Conservation (phyloP, 116 monocot species). For the Iris pallida region DNA sequence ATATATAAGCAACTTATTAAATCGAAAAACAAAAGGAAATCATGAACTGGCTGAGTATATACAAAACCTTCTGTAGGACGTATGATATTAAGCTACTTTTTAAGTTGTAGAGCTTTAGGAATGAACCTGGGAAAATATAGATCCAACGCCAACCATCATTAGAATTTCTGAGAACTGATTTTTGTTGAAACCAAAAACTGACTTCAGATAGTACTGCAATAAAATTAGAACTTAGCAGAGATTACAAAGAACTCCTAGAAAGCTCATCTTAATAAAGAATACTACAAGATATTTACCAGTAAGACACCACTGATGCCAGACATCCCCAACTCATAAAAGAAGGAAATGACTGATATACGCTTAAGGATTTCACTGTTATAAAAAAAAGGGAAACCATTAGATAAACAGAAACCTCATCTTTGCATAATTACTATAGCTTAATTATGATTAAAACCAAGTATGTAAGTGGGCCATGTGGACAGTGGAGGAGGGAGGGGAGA, state of each 20-base stretch:
- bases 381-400: background rate
- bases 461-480: too few relatives aligned
- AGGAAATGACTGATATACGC: constrained; percentile 47
- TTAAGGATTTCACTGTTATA: constrained; percentile 43
- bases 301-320: constrained; percentile 62
- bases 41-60: too few relatives aligned
- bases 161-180: constrained; percentile 76
- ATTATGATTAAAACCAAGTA: too few relatives aligned
- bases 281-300: constrained; percentile 39
- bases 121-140: constrained; percentile 75
- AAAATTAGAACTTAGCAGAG: background rate
- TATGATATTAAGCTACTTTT: background rate
- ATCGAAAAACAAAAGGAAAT: too few relatives aligned
- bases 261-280: background rate
- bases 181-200: constrained; percentile 79
- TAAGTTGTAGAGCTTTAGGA: background rate
- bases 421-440: too few relatives aligned
- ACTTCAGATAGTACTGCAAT: constrained; percentile 76
- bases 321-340: constrained; percentile 80
- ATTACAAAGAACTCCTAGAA: background rate
- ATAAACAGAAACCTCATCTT: too few relatives aligned
- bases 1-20: too few relatives aligned
- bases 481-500: too few relatives aligned
- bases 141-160: constrained; percentile 64
- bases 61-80: background rate